A percentile compares a stretch with the other conserved stretches of the same genome.
phyloP scores from a whole-genome alignment of 1,284 basidiomycete genomes.

The Cutaneotrichosporon sp. region DNA sequence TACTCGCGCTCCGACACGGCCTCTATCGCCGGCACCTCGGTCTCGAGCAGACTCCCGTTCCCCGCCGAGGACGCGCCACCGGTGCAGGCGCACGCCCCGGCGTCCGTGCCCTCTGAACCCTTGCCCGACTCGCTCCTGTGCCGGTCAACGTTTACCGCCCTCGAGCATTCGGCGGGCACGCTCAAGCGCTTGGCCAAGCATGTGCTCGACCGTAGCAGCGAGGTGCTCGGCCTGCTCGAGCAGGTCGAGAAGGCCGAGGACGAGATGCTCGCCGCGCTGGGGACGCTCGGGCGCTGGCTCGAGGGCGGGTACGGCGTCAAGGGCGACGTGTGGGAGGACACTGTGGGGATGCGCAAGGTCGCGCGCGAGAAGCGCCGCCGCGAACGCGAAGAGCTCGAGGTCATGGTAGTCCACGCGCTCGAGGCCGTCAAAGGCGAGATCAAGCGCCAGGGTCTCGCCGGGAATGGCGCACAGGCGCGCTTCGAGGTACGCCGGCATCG shows the following conservation, averaged over 20 bases:
- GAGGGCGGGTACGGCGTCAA: conserved; percentile 41
- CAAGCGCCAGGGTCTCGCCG: conserved; percentile 47
- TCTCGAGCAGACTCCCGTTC: conserved; percentile 9
- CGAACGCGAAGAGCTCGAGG: conserved; percentile 43
- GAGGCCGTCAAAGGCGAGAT: conserved; percentile 45
- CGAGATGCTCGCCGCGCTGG: conserved; percentile 41
- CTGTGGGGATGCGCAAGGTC: conserved; percentile 36
- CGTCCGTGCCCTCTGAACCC: conserved; percentile 38
- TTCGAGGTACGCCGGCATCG: conserved; percentile 43
- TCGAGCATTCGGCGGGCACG: conserved; percentile 44
- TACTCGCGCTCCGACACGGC: conserved; percentile 4
- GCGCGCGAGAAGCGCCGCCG: conserved; percentile 35
- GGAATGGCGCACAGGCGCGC: conserved; percentile 39
- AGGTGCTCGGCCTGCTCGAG: conserved; percentile 39
- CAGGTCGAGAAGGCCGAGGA: conserved; percentile 51
- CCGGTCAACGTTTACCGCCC: conserved; percentile 46
- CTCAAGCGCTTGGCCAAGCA: conserved; percentile 47
- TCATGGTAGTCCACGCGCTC: conserved; percentile 40
- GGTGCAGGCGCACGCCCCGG: not conserved
- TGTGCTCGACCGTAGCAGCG: conserved; percentile 34
- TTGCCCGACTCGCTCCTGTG: conserved; percentile 48
- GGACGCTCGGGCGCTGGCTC: conserved; percentile 45
- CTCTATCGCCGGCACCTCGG: conserved; percentile 2
- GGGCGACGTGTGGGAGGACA: conserved; percentile 33
- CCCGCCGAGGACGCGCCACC: not conserved